Evolutionary conservation across 2,329 filamentous ascomycete genomes (phyloP).

Genomic region (Aspergillus candidus): DNA sequence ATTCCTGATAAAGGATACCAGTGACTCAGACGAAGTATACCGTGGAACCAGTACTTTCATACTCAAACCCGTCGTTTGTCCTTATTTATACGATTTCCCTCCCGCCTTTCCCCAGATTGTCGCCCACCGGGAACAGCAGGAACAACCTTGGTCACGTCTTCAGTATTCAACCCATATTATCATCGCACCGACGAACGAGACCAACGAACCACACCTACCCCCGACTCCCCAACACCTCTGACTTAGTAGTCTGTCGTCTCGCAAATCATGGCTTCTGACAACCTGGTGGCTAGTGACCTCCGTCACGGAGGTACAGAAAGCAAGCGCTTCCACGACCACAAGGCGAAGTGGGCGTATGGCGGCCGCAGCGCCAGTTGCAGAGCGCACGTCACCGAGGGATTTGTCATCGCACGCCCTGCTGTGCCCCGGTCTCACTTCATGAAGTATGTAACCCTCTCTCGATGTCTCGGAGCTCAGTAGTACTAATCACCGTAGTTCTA

Average conservation of each 20-base stretch:
- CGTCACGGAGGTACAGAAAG: slow-evolving; percentile 49
- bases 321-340: slow-evolving; percentile 35
- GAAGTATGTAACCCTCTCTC: slow-evolving; percentile 11
- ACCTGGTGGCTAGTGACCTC: slow-evolving; percentile 47
- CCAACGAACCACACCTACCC: not conserved
- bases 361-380: slow-evolving; percentile 15
- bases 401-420: slow-evolving; percentile 14
- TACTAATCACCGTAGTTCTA: slow-evolving; percentile 2
- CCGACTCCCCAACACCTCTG: not conserved
- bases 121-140: too few species aligned
- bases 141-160: not conserved
- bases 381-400: not conserved
- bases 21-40: slow-evolving; percentile 11
- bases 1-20: not conserved
- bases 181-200: too few species aligned
- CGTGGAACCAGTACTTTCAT: slow-evolving; percentile 2
- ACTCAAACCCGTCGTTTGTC: not conserved
- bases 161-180: too few species aligned
- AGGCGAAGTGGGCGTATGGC: slow-evolving; percentile 37
- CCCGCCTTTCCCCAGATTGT: not conserved
- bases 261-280: slow-evolving; percentile 21
- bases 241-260: not conserved
- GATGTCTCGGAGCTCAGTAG: not conserved
- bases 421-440: slow-evolving; percentile 12
- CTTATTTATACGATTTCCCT: slow-evolving; percentile 3